These are phyloP conservation scores for Cercospora janseana DNA, from an alignment of 2,329 filamentous ascomycete species.

Conservation along the genomic window DNA sequence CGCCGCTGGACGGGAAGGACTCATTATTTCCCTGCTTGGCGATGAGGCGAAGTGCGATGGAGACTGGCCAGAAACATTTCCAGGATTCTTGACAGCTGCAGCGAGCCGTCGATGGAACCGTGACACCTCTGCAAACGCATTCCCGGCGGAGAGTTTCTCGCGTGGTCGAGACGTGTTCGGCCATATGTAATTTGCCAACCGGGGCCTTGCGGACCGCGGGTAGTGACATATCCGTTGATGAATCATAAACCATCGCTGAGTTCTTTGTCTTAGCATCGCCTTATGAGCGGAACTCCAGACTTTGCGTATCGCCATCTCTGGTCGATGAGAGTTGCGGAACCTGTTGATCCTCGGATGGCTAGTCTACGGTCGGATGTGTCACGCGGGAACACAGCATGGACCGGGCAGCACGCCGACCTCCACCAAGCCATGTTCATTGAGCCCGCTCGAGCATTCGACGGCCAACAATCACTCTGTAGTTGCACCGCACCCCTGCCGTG, in stretches of 20 bases:
- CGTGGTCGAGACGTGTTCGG: conserved; percentile 18
- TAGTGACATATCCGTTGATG: conserved; percentile 17
- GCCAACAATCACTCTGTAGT: conserved; percentile 11
- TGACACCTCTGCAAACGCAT: conserved; percentile 20
- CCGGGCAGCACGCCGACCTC: conserved; percentile 8
- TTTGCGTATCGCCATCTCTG: neutral
- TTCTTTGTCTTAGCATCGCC: conserved; percentile 2
- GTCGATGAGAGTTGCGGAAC: conserved; percentile 1
- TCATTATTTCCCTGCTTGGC: too few species aligned
- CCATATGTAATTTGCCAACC: conserved; percentile 23
- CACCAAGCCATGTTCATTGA: conserved; percentile 14
- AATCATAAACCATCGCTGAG: conserved; percentile 11
- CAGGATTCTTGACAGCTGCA: conserved; percentile 24
- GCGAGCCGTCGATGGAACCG: conserved; percentile 19
- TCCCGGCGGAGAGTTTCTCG: conserved; percentile 16
- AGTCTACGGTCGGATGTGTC: conserved; percentile 6
- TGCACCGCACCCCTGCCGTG: conserved; percentile 16
- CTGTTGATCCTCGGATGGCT: neutral
- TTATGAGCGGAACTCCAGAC: neutral
- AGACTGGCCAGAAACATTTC: conserved; percentile 6
- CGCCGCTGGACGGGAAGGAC: too few species aligned
- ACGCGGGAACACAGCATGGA: conserved; percentile 11
- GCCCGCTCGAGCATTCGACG: conserved; percentile 15
- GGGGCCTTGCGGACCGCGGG: conserved; percentile 14
- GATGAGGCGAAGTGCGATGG: too few species aligned